phyloP scores from a whole-genome alignment of 805 yeast genomes.

The Kuraishia piskuri region DNA sequence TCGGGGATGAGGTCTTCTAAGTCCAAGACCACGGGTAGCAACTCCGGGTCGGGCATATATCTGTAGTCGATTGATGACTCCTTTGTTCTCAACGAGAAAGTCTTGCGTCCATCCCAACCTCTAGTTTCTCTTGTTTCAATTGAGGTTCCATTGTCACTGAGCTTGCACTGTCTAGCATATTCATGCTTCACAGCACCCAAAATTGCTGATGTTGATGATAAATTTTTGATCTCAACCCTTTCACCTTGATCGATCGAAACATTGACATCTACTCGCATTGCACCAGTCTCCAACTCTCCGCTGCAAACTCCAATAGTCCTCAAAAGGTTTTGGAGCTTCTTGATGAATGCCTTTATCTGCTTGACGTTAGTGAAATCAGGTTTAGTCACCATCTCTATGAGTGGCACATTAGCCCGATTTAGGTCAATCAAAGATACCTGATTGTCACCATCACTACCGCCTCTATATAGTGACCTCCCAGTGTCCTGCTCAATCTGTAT shows the following conservation, averaged over 20 bases:
- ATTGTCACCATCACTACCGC: slow-evolving; percentile 19
- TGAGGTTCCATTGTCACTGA: slow-evolving; percentile 27
- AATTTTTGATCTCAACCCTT: slow-evolving; percentile 83
- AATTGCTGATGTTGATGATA: slow-evolving; percentile 79
- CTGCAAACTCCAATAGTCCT: slow-evolving; percentile 66
- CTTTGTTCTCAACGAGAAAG: slow-evolving; percentile 63
- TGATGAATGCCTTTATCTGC: slow-evolving; percentile 71
- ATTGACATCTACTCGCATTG: slow-evolving; percentile 92
- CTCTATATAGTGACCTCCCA: slow-evolving; percentile 61
- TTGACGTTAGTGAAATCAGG: slow-evolving; percentile 71
- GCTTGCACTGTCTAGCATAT: slow-evolving; percentile 55
- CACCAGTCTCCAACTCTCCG: slow-evolving; percentile 91
- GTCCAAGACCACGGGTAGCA: slow-evolving; percentile 50
- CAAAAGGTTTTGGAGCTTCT: slow-evolving; percentile 68
- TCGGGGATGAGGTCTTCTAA: slow-evolving; percentile 33
- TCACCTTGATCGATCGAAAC: slow-evolving; percentile 67
- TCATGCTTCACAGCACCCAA: slow-evolving; percentile 68
- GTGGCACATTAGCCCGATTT: slow-evolving; percentile 78
- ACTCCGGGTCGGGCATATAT: slow-evolving; percentile 91
- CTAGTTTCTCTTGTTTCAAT: slow-evolving; percentile 53
- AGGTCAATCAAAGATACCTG: slow-evolving; percentile 47
- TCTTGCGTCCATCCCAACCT: slow-evolving; percentile 81
- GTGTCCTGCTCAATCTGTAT: slow-evolving; percentile 94
- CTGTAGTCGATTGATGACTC: slow-evolving; percentile 83
- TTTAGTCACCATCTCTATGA: slow-evolving; percentile 84